Percentiles rank a stretch among this genome's conserved stretches.
phyloP scores from a whole-genome alignment of 75 land plant genomes.

The Pinus albicaulis region DNA sequence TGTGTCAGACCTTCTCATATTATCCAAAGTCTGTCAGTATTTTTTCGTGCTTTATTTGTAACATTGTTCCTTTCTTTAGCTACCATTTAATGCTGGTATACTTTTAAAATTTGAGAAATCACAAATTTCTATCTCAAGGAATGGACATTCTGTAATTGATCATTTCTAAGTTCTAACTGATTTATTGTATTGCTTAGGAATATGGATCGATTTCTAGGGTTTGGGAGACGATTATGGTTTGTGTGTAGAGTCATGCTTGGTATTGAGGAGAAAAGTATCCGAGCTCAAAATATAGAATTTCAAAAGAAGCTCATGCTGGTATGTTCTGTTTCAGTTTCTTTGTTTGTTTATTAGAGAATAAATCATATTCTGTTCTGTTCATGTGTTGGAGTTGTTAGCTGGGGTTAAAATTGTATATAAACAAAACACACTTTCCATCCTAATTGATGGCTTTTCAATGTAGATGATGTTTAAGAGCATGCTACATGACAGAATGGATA shows the following conservation, averaged over 20 bases:
- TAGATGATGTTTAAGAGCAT: neutral
- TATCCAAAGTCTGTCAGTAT: neutral
- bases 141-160: neutral
- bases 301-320: conserved; percentile 4
- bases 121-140: neutral
- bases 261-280: neutral
- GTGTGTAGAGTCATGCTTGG: conserved; percentile 1
- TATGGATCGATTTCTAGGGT: conserved; percentile 4
- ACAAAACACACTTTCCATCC: neutral
- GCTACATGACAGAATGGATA: neutral
- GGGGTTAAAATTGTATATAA: neutral
- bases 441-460: neutral
- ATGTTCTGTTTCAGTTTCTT: neutral
- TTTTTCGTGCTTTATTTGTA: neutral
- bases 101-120: neutral
- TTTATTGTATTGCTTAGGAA: neutral
- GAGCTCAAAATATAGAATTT: neutral
- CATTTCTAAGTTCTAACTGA: neutral
- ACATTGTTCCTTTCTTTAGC: neutral
- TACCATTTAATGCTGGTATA: neutral
- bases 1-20: too few relatives aligned
- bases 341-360: neutral
- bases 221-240: conserved; percentile 2
- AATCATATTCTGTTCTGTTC: neutral
- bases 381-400: neutral